Percentiles rank a stretch among this genome's conserved stretches.
These are phyloP conservation scores for Lipomyces spencermartinsiae DNA, from an alignment of 805 yeast genomes.

Conservation along the genomic window DNA sequence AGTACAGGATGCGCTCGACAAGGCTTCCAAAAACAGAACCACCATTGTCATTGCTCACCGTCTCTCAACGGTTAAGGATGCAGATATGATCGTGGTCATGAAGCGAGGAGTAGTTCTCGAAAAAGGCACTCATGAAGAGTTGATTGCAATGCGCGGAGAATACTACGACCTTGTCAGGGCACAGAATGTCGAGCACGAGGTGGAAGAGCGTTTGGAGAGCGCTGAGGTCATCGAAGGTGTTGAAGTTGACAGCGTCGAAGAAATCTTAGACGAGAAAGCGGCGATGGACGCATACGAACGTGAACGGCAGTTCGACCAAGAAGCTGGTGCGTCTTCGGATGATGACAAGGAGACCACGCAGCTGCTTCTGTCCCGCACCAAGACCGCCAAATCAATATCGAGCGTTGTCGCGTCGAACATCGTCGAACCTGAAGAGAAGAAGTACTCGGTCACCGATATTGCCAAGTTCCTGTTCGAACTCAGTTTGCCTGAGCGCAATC, in stretches of 20 bases:
- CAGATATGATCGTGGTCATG: constrained; percentile 56
- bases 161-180: constrained; percentile 43
- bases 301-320: neutral
- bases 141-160: constrained; percentile 41
- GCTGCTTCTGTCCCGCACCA: constrained; percentile 29
- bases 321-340: neutral
- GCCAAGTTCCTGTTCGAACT: constrained; percentile 19
- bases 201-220: constrained; percentile 9
- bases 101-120: constrained; percentile 53
- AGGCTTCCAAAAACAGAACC: constrained; percentile 52
- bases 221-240: constrained; percentile 4
- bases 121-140: constrained; percentile 47
- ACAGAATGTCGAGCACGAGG: constrained; percentile 36
- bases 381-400: constrained; percentile 27
- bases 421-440: constrained; percentile 1
- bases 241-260: constrained; percentile 13
- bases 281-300: constrained; percentile 1
- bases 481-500: constrained; percentile 17
- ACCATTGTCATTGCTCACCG: constrained; percentile 65
- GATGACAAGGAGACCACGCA: neutral
- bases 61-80: constrained; percentile 57
- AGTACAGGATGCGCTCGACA: constrained; percentile 58
- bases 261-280: constrained; percentile 11
- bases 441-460: constrained; percentile 20
- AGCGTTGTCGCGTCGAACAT: constrained; percentile 17